Conservation (phyloP, 805 yeast species). For the Hanseniaspora pseudoguilliermondii region DNA sequence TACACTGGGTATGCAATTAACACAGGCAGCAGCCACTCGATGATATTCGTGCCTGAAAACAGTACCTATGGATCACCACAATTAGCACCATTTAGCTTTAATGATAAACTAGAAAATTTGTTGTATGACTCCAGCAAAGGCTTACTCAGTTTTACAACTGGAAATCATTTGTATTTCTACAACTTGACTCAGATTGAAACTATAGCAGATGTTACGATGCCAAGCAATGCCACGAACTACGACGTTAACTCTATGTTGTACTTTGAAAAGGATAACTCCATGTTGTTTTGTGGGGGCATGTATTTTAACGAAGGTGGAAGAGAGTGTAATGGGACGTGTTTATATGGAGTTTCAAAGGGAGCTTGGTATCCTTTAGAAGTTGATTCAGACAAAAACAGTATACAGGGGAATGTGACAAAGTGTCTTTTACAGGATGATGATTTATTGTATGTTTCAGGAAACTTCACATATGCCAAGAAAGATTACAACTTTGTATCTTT, state of each 20-base stretch:
- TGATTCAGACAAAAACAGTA: conserved; percentile 14
- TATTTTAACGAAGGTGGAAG: conserved; percentile 32
- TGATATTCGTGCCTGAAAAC: conserved; percentile 6
- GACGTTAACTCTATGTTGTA: conserved; percentile 33
- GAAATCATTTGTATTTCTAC: conserved; percentile 17
- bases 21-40: not conserved
- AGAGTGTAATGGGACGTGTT: conserved; percentile 53
- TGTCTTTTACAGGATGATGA: conserved; percentile 37
- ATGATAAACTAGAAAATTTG: not conserved
- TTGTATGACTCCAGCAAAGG: conserved; percentile 16
- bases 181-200: conserved; percentile 25
- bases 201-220: conserved; percentile 33
- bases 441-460: conserved; percentile 39
- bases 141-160: conserved; percentile 12
- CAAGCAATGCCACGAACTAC: conserved; percentile 26
- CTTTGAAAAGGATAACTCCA: conserved; percentile 30
- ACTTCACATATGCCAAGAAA: conserved; percentile 27
- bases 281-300: conserved; percentile 62
- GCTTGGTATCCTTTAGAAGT: conserved; percentile 37
- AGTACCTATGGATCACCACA: not conserved
- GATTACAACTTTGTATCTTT: conserved; percentile 25
- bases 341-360: conserved; percentile 41
- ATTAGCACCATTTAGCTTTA: conserved; percentile 3
- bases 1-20: conserved; percentile 48
- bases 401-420: conserved; percentile 44